These are phyloP conservation scores for Penstemon eatonii DNA, from an alignment of 257 asterid species.

Conservation along the genomic window DNA sequence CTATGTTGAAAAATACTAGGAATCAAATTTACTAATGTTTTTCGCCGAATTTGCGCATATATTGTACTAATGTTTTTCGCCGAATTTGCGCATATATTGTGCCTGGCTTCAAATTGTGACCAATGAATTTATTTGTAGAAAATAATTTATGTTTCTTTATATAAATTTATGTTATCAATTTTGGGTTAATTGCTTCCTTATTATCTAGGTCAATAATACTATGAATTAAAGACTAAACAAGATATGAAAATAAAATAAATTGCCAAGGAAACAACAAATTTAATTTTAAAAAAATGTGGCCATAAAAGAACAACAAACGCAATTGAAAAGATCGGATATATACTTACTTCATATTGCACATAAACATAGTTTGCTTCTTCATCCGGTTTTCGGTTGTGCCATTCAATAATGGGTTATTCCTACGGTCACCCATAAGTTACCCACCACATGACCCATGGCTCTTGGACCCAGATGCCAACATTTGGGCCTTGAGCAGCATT, in stretches of 20 bases:
- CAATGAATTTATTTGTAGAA: too few relatives aligned
- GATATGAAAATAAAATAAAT: neutral
- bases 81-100: too few relatives aligned
- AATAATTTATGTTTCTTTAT: too few relatives aligned
- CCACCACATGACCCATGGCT: constrained; percentile 81
- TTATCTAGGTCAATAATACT: too few relatives aligned
- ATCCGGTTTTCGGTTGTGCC: constrained; percentile 85
- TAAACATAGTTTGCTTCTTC: constrained; percentile 94
- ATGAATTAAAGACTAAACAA: neutral
- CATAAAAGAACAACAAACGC: constrained; percentile 14
- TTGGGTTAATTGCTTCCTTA: too few relatives aligned
- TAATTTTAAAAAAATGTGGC: neutral
- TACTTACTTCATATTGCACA: constrained; percentile 98
- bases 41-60: too few relatives aligned
- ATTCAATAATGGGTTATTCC: constrained; percentile 65
- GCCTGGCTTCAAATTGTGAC: too few relatives aligned
- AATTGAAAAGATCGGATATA: constrained; percentile 24
- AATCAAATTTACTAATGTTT: neutral
- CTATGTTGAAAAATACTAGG: constrained; percentile 21
- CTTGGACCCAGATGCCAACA: constrained; percentile 69
- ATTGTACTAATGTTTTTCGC: too few relatives aligned
- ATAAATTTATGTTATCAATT: too few relatives aligned
- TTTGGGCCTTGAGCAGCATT: constrained; percentile 81
- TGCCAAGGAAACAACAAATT: constrained; percentile 2
- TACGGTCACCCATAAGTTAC: constrained; percentile 81